phyloP scores from a whole-genome alignment of 2,329 filamentous ascomycete genomes.

The Nemania serpens region DNA sequence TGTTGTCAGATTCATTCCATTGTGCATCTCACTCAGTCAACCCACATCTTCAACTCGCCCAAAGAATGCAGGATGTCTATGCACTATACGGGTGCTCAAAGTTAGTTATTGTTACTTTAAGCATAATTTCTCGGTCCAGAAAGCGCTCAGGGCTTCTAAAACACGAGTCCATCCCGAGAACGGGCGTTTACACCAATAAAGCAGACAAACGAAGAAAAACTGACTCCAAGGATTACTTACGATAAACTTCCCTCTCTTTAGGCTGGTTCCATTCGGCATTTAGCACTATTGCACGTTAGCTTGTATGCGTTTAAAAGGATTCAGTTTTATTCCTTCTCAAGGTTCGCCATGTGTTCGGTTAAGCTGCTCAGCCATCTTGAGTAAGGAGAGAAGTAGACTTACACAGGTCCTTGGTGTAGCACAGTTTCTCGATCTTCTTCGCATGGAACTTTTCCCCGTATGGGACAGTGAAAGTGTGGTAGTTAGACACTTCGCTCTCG shows the following conservation, averaged over 20 bases:
- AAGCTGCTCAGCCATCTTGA: background rate
- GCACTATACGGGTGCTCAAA: constrained; percentile 49
- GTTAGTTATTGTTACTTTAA: background rate
- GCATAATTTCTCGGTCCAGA: background rate
- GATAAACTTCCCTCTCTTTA: constrained; percentile 73
- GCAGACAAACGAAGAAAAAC: background rate
- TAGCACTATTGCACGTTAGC: constrained; percentile 53
- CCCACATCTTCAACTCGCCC: constrained; percentile 68
- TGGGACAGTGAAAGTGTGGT: constrained; percentile 76
- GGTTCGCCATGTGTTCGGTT: no score
- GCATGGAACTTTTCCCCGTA: constrained; percentile 67
- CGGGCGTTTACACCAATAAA: background rate
- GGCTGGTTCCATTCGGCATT: constrained; percentile 87
- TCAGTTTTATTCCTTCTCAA: background rate
- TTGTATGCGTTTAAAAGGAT: background rate
- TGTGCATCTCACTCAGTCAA: background rate
- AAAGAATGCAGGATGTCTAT: constrained; percentile 86
- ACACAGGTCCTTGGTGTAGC: constrained; percentile 77
- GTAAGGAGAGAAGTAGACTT: constrained; percentile 25
- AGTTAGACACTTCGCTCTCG: constrained; percentile 76
- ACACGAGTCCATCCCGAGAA: background rate
- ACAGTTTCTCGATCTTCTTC: constrained; percentile 77
- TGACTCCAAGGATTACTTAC: constrained; percentile 1
- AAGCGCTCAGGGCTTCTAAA: background rate
- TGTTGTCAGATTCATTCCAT: constrained; percentile 4